Evolutionary conservation across 768 basidiomycete species (phyloP), one percentile per base, ranked within the genome.

Genomic region (Kwoniella bestiolae): DNA sequence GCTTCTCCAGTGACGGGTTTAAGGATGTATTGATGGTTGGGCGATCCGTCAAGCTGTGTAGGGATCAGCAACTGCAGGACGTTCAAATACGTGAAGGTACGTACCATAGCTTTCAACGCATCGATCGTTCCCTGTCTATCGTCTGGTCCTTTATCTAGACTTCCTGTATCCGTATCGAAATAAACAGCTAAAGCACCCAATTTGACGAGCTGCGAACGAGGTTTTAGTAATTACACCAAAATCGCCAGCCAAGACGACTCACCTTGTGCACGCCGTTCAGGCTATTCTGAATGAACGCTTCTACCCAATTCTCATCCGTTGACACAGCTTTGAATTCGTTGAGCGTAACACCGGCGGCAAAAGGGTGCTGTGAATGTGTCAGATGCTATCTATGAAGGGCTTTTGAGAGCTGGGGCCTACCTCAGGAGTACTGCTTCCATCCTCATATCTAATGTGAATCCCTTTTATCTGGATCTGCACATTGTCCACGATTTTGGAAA

Each of bases 1-100:
- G 94, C 96, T 83, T 97, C 89, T 45, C 94, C 95, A 0, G 93
- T 91, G 16, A 99, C 94, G 18, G 96, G 96, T 79, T 90, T 93
- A 25, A 99, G 85, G 61, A 98, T 90, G 79, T 91, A 97, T 79
- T 98, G 96, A 79, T 99, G 96, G 23, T 85, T 82, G 6, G 85
- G 82, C 11, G 74, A 69, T 23, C 71, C 73, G 45, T 49, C 63
- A 31, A 77, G 66, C 57, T 63, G 51, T 28, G 29, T 11, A 29
- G 12, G 12, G 23, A 34, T 49, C 9, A 34, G 46, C 26, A 16
- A 55, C 12, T 23, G 29, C 38, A 46, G 41, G 50, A 52, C 4
- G 61, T 26, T 60, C n/a, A 45, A 59, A 23, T 23, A 38, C 38
- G 9, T 28, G 35, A 49, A 7, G n/a, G n/a, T 2, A 63, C 71